Percentiles rank a stretch among this genome's conserved stretches.
phyloP scores from a whole-genome alignment of 805 yeast species.

The Vanderwaltozyma yarrowii region DNA sequence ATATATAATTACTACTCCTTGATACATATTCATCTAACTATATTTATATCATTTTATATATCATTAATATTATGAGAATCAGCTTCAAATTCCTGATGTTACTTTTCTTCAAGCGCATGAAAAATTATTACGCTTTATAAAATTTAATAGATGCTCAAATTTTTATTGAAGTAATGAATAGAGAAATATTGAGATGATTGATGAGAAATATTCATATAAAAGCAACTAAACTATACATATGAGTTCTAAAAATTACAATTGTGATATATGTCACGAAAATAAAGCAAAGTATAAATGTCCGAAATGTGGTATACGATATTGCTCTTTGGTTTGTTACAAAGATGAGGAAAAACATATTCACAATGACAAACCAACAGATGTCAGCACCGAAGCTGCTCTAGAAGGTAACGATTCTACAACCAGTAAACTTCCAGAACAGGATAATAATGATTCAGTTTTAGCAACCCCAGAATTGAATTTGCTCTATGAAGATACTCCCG shows the following conservation, averaged over 20 bases:
- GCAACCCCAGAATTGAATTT: constrained; percentile 17
- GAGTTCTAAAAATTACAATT: constrained; percentile 6
- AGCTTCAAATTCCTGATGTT: too few species aligned
- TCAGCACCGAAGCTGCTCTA: too few species aligned
- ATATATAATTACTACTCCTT: constrained; percentile 18
- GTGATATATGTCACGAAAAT: constrained; percentile 28
- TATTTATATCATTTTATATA: too few species aligned
- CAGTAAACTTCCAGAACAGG: background rate
- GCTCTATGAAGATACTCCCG: constrained; percentile 31
- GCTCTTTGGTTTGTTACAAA: constrained; percentile 52
- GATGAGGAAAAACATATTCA: constrained; percentile 27
- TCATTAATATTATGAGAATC: too few species aligned
- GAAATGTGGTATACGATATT: constrained; percentile 36
- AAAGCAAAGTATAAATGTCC: constrained; percentile 40
- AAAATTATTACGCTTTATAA: too few species aligned
- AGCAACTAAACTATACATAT: too few species aligned
- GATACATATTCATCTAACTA: too few species aligned
- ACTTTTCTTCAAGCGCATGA: too few species aligned
- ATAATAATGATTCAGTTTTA: background rate
- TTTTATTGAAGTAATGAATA: too few species aligned
- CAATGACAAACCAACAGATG: constrained; percentile 3
- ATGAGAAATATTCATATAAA: too few species aligned
- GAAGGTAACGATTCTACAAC: background rate
- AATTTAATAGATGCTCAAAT: too few species aligned
- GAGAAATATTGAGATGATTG: too few species aligned